phyloP scores from a whole-genome alignment of 2,329 filamentous ascomycete species.

The Alternaria postmessia region DNA sequence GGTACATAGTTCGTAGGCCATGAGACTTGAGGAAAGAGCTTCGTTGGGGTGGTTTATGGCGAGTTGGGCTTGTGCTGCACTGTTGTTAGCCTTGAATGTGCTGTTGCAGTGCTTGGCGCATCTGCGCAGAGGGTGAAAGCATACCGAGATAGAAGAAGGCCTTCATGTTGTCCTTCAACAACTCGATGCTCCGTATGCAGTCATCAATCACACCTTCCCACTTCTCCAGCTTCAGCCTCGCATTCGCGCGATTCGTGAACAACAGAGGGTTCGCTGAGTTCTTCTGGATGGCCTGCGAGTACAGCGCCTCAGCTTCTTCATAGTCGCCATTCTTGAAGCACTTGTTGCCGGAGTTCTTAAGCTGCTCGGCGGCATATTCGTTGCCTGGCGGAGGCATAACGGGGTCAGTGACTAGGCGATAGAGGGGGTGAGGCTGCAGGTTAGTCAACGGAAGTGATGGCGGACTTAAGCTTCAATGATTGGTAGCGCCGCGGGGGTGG shows the following conservation, averaged over 20 bases:
- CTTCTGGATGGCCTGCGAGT: constrained; percentile 80
- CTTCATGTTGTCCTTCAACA: constrained; percentile 76
- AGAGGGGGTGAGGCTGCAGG: constrained; percentile 4
- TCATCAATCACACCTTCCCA: constrained; percentile 81
- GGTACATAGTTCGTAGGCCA: constrained; percentile 76
- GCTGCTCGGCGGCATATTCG: constrained; percentile 55
- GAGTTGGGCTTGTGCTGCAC: constrained; percentile 77
- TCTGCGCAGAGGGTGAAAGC: constrained; percentile 11
- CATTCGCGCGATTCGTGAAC: constrained; percentile 90
- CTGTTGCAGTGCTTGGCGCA: not conserved
- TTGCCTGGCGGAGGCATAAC: constrained; percentile 40
- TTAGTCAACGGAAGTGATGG: constrained; percentile 25
- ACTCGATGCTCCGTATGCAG: constrained; percentile 75
- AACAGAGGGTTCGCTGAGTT: constrained; percentile 80
- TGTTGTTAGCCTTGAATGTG: constrained; percentile 20
- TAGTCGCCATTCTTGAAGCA: constrained; percentile 73
- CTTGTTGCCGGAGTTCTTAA: constrained; percentile 66
- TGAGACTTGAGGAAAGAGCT: constrained; percentile 73
- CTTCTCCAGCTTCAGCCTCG: constrained; percentile 74
- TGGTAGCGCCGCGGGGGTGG: constrained; percentile 31
- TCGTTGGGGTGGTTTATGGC: constrained; percentile 74
- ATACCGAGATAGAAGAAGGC: constrained; percentile 76
- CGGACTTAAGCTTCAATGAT: constrained; percentile 32
- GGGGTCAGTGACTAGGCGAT: constrained; percentile 3
- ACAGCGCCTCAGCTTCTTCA: constrained; percentile 70